phyloP scores from a whole-genome alignment of 257 asterid species.

The Agastache rugosa region DNA sequence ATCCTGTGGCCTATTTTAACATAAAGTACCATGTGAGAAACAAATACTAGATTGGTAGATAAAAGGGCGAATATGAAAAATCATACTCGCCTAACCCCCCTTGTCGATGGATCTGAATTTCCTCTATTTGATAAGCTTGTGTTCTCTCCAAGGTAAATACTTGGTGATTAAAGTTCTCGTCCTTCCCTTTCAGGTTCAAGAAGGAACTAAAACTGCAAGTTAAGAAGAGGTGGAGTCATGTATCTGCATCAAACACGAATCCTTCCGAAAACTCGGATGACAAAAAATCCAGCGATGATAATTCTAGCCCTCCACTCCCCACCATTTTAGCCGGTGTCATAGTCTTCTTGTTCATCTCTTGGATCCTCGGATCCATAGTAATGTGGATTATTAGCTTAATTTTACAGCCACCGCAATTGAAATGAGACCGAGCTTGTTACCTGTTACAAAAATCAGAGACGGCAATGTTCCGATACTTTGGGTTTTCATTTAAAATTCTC shows the following conservation, averaged over 20 bases:
- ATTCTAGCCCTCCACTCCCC: conserved; percentile 70
- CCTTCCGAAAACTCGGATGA: conserved; percentile 50
- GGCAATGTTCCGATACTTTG: background rate
- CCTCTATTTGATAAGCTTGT: background rate
- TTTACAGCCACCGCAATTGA: conserved; percentile 48
- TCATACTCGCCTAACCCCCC: background rate
- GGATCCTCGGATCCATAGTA: conserved; percentile 58
- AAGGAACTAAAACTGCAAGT: conserved; percentile 36
- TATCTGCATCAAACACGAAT: conserved; percentile 54
- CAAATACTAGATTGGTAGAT: background rate
- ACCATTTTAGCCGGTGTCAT: conserved; percentile 80
- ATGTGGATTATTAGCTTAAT: conserved; percentile 63
- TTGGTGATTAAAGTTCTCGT: background rate
- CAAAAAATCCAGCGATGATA: conserved; percentile 36
- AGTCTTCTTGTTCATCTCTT: conserved; percentile 51
- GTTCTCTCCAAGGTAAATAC: background rate
- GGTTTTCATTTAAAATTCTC: background rate
- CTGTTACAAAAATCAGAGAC: background rate
- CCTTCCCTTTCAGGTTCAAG: conserved; percentile 48
- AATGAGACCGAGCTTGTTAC: conserved; percentile 32
- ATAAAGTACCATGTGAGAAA: background rate
- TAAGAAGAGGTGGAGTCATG: conserved; percentile 37
- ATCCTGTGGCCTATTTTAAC: background rate
- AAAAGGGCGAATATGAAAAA: conserved; percentile 7
- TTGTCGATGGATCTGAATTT: background rate